A percentile compares a stretch with the other conserved stretches of the same genome.
phyloP scores from a whole-genome alignment of 192 early-diverging fungal genomes.

The Obelidium mucronatum region DNA sequence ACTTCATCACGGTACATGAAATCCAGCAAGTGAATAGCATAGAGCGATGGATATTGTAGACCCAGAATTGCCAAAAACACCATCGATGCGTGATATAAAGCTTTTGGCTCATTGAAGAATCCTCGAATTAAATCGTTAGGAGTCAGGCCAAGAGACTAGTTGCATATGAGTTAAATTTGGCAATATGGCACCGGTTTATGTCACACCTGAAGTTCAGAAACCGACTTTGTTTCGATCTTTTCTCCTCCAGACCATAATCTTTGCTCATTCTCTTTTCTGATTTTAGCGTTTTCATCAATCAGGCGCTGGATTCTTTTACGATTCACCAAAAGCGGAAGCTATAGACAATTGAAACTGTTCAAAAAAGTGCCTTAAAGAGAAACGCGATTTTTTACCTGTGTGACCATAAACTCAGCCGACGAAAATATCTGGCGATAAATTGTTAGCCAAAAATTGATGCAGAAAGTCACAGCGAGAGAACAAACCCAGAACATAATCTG shows the following conservation, averaged over 20 bases:
- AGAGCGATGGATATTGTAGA: conserved; percentile 35
- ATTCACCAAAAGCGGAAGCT: conserved; percentile 42
- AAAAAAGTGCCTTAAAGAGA: neutral
- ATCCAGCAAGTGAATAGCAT: conserved; percentile 46
- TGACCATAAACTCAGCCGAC: conserved; percentile 39
- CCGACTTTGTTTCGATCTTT: conserved; percentile 19
- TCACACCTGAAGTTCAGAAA: conserved; percentile 23
- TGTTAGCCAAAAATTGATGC: neutral
- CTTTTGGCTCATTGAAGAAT: conserved; percentile 36
- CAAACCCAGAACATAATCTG: conserved; percentile 43
- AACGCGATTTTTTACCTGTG: conserved; percentile 13
- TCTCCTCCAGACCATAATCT: conserved; percentile 20
- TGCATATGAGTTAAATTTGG: neutral
- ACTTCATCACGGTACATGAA: conserved; percentile 49
- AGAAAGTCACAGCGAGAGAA: too few species aligned
- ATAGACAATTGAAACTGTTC: neutral
- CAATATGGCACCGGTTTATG: too few species aligned
- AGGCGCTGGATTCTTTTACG: conserved; percentile 31
- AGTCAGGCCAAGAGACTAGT: conserved; percentile 12
- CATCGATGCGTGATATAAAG: conserved; percentile 46
- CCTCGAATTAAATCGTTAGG: conserved; percentile 29
- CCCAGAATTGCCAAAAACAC: conserved; percentile 42
- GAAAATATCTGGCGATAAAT: conserved; percentile 24
- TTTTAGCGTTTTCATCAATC: conserved; percentile 21
- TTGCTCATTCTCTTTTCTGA: conserved; percentile 23